Percentiles rank a stretch among this genome's conserved stretches.
These are phyloP conservation scores for Phytophthora citrophthora DNA, from an alignment of 352 stramenopile genomes.

Conservation along the genomic window DNA sequence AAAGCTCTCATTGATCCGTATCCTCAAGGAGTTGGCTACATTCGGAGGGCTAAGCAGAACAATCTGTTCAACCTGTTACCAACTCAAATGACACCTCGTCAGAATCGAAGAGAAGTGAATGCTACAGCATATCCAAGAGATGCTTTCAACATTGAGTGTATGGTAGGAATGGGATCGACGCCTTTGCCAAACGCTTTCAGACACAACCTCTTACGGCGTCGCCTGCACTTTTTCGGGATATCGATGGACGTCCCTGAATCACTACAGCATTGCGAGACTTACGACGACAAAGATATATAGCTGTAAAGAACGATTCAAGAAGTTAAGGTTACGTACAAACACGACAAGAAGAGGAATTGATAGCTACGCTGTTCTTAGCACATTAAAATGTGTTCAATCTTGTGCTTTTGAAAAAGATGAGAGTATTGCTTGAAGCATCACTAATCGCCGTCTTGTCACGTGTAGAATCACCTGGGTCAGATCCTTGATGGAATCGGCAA, in stretches of 20 bases:
- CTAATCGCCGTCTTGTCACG: no score
- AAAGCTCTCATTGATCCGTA: constrained; percentile 35
- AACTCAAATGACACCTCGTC: constrained; percentile 56
- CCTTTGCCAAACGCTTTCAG: constrained; percentile 4
- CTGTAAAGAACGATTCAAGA: no score
- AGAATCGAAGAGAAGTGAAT: constrained; percentile 27
- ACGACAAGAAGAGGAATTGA: no score
- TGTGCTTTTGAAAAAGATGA: no score
- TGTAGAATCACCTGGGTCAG: no score
- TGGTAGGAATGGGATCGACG: constrained; percentile 48
- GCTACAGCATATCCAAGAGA: constrained; percentile 7
- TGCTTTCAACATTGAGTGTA: constrained; percentile 46
- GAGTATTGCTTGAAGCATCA: no score
- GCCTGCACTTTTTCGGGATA: not conserved
- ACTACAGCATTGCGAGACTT: constrained; percentile 3
- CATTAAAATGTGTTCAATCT: no score
- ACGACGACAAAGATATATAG: not conserved
- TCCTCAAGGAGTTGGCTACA: constrained; percentile 34
- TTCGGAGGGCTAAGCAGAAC: constrained; percentile 38
- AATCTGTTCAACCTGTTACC: constrained; percentile 51
- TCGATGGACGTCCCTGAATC: constrained; percentile 5
- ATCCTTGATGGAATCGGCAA: no score
- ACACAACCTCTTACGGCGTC: constrained; percentile 1
- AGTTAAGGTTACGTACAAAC: not conserved
- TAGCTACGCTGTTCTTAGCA: no score